Evolutionary conservation across 805 yeast species (phyloP), one percentile per base, ranked within the genome.

Genomic region (Tetrapisispora fleetii): DNA sequence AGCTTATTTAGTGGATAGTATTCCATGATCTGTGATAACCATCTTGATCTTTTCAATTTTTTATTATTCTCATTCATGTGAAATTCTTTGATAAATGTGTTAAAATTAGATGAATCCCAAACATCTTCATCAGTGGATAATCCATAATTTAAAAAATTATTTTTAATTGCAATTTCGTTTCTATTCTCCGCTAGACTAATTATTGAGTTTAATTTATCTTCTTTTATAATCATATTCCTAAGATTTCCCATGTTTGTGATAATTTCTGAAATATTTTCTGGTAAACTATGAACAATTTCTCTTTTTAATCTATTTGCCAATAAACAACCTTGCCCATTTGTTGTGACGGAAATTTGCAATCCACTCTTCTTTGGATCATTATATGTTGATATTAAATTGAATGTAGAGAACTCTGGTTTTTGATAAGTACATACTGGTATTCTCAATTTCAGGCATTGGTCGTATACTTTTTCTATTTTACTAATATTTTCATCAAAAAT

Each of bases 1-100:
- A 90, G 71, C 56, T 78, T 75, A 8, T 71, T 68, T 40, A 90
- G 70, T 2, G 98, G 98, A 58, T 79, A 90, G 63, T 91, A 90
- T 58, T 90, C 97, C 46, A 91, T 91, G 46, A 89, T 78, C 60
- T 90, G 97, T 2, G 89, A 78, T 47, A 90, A 68, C 95, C 96
- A 91, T 58, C 95, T 74, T 27, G 87, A 73, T 56, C 93, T 72
- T 58, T 80, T 80, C 35, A 72, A 60, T 52, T 75, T 79, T 52
- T 71, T 70, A 47, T 77, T 75, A 47, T 75, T 73, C 49, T 70
- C 74, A 9, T 76, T 68, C 75, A 74, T 75, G 49, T 73, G 71
- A 54, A 79, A 78, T 54, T 83, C 89, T 21, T 74, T 68, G 6
- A 83, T 79, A 40, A 86, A 72, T 28, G 72, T 59, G 64, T 87